Conservation (phyloP, 2,329 filamentous ascomycete species). For the Fusarium clavum region DNA sequence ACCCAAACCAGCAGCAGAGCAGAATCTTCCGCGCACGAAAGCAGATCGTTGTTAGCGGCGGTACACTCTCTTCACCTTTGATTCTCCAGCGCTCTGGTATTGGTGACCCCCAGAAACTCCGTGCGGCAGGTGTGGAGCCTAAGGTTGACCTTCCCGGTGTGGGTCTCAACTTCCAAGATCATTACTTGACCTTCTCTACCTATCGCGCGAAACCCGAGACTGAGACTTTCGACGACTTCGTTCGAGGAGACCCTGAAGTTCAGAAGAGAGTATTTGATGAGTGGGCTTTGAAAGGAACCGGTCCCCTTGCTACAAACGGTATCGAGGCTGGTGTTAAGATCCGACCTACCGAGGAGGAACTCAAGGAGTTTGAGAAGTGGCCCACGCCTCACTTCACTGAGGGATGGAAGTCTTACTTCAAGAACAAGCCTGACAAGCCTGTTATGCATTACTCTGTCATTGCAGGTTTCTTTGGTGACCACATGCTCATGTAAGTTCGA, state of each 20-base stretch:
- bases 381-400: slow-evolving; percentile 78
- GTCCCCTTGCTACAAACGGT: slow-evolving; percentile 80
- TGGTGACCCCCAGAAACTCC: slow-evolving; percentile 77
- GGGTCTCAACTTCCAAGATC: slow-evolving; percentile 81
- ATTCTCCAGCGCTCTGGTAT: slow-evolving; percentile 82
- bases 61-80: slow-evolving; percentile 78
- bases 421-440: slow-evolving; percentile 85
- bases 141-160: slow-evolving; percentile 78
- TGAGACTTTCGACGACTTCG: slow-evolving; percentile 85
- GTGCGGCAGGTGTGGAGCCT: slow-evolving; percentile 74
- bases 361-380: slow-evolving; percentile 76
- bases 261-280: slow-evolving; percentile 62
- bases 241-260: slow-evolving; percentile 76
- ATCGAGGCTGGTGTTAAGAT: slow-evolving; percentile 86
- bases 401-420: slow-evolving; percentile 86
- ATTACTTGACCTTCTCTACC: slow-evolving; percentile 77
- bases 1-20: slow-evolving; percentile 62
- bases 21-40: slow-evolving; percentile 75
- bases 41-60: slow-evolving; percentile 78
- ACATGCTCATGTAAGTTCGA: slow-evolving; percentile 64
- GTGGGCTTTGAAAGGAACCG: slow-evolving; percentile 47
- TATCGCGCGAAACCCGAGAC: slow-evolving; percentile 79
- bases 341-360: slow-evolving; percentile 75
- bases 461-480: slow-evolving; percentile 72
- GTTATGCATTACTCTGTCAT: slow-evolving; percentile 89